A percentile compares a stretch with the other conserved stretches of the same genome.
phyloP scores from a whole-genome alignment of 768 basidiomycete species.

The Rubroboletus pulcherrimus region DNA sequence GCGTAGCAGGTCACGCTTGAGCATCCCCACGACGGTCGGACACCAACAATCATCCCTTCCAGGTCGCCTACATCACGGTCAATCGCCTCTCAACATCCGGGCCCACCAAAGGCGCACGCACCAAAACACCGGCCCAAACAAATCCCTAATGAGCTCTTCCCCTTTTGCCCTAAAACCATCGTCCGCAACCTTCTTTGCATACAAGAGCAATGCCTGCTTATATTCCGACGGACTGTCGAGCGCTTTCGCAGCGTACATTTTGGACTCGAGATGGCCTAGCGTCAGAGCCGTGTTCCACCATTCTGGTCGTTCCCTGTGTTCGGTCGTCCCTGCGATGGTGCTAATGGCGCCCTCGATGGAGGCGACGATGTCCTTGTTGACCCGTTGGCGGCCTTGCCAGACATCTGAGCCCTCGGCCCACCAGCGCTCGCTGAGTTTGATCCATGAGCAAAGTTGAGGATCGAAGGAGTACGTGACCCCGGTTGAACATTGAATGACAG shows the following conservation, averaged over 20 bases:
- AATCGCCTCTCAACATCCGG: background rate
- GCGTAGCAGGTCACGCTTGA: slow-evolving; percentile 78
- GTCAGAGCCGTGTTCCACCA: slow-evolving; percentile 86
- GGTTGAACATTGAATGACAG: slow-evolving; percentile 71
- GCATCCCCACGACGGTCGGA: slow-evolving; percentile 62
- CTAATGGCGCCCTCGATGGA: slow-evolving; percentile 53
- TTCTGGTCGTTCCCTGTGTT: slow-evolving; percentile 51
- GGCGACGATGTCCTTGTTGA: slow-evolving; percentile 52
- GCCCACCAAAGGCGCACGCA: slow-evolving; percentile 37
- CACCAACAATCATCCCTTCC: slow-evolving; percentile 62
- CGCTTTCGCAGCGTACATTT: slow-evolving; percentile 65
- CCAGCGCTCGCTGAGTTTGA: slow-evolving; percentile 77
- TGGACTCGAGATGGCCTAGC: slow-evolving; percentile 84
- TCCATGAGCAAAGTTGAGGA: slow-evolving; percentile 58
- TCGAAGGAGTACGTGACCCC: slow-evolving; percentile 85
- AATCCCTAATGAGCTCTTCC: slow-evolving; percentile 87
- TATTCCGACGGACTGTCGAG: slow-evolving; percentile 87
- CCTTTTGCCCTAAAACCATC: slow-evolving; percentile 86
- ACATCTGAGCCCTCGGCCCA: slow-evolving; percentile 80
- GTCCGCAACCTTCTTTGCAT: slow-evolving; percentile 83
- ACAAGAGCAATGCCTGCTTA: slow-evolving; percentile 66
- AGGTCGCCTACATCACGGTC: slow-evolving; percentile 50
- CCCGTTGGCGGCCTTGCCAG: slow-evolving; percentile 72
- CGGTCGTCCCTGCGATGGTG: slow-evolving; percentile 32
- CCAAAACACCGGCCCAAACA: slow-evolving; percentile 90